Evolutionary conservation across 495 filamentous ascomycete genomes (phyloP), one percentile per base, ranked within the genome.

Genomic region (Lophiostoma macrostomum): DNA sequence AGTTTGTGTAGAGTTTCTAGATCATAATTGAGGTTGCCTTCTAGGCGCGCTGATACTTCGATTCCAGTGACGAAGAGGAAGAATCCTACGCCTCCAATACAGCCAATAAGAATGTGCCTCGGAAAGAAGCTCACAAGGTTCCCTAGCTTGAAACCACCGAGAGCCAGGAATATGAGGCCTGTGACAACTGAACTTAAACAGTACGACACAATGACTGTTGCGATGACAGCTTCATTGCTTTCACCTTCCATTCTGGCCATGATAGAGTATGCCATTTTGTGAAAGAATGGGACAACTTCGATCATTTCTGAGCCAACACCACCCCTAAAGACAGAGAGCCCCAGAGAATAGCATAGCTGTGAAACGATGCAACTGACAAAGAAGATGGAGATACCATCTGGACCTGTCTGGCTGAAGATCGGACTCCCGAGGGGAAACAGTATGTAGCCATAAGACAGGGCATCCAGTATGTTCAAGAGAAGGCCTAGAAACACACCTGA

Each of bases 301-400:
- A 97, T 97, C 84, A 97, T 86, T 66, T 97, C 93, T n/a, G 91
- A 96, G 19, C 93, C 93, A 60, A 97, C 82, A 5, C 87, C 93
- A 11, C 93, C 91, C 60, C 82, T 85, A 72, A 98, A 98, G 20
- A 88, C 81, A 64, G 90, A 95, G 5, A 88, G 87, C 4, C 82
- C 79, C 46, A 76, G 78, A 1, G 91, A 96, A 68, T 91, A 97
- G n/a, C 88, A 85, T 37, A 98, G 68, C 64, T 98, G 93, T 0
- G 94, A 85, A 20, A 98, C 79, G 54, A 98, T 96, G 50, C 88
- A 94, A 73, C 91, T 96, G 56, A 98, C 86, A 65, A 96, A 98
- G 72, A 96, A 98, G 74, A 98, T 97, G 0, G 94, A 95, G 50
- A 98, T 95, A 12, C 93, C 93, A 43, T 95, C 91, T 3, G 90